A percentile compares a stretch with the other conserved stretches of the same genome.
Evolutionary conservation across 1,139 yeast genomes (phyloP).

Genomic region (Spencermartinsiella ligniputridi): DNA sequence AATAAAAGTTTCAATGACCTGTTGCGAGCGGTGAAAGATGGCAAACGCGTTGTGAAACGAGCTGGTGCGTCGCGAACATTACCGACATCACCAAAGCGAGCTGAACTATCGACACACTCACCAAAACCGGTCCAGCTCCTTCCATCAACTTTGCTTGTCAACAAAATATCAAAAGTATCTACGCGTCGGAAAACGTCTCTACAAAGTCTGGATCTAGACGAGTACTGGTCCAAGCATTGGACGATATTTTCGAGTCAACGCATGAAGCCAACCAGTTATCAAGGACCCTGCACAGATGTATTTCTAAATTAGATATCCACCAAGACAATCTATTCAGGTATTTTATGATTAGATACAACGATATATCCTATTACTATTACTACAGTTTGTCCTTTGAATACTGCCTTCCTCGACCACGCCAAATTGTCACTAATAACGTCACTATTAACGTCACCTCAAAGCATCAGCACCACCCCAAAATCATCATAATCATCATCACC

Average conservation of each 20-base stretch:
- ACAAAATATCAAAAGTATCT: neutral
- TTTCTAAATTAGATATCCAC: neutral
- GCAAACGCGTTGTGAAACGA: neutral
- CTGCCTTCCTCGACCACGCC: too few species aligned
- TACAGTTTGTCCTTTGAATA: too few species aligned
- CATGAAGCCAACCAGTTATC: neutral
- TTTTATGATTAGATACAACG: too few species aligned
- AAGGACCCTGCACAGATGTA: neutral
- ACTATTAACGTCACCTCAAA: too few species aligned
- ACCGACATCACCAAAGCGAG: too few species aligned
- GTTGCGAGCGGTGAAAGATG: neutral
- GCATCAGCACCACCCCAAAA: too few species aligned
- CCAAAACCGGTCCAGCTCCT: neutral
- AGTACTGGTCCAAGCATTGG: slow-evolving; percentile 14
- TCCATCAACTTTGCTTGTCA: neutral
- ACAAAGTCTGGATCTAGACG: slow-evolving; percentile 9
- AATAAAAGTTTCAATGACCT: slow-evolving; percentile 1
- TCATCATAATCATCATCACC: too few species aligned
- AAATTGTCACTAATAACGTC: too few species aligned
- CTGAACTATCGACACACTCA: neutral
- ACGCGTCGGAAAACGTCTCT: slow-evolving; percentile 5
- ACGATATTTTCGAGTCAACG: slow-evolving; percentile 5
- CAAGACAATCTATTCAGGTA: too few species aligned
- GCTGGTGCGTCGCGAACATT: neutral
- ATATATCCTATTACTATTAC: too few species aligned